Evolutionary conservation across 2,329 filamentous ascomycete genomes (phyloP).

Genomic region (Pyrenochaeta sp.): DNA sequence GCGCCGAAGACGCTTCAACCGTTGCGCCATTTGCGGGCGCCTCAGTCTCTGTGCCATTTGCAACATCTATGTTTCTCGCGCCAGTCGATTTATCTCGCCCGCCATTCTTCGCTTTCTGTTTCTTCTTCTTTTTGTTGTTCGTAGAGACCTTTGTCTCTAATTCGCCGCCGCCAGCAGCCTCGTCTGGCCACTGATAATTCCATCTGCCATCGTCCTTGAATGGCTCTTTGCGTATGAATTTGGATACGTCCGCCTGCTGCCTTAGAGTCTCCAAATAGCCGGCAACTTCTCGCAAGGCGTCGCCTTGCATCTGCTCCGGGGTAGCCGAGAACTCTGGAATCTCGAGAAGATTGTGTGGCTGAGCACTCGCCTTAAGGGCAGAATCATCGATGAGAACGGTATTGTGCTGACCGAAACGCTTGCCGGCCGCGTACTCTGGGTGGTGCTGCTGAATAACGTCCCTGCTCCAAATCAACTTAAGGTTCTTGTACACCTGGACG

Average conservation of each 20-base stretch:
- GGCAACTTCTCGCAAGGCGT: slow-evolving; percentile 61
- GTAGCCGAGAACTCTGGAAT: slow-evolving; percentile 77
- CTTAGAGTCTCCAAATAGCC: slow-evolving; percentile 62
- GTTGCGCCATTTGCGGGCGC: neutral
- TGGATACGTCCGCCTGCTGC: slow-evolving; percentile 67
- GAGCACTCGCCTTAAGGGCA: slow-evolving; percentile 77
- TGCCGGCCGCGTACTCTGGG: slow-evolving; percentile 45
- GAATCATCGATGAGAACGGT: slow-evolving; percentile 92
- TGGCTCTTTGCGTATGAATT: slow-evolving; percentile 60
- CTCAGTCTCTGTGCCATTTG: slow-evolving; percentile 4
- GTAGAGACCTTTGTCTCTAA: slow-evolving; percentile 16
- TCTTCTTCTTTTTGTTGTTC: slow-evolving; percentile 19
- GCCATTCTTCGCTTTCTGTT: slow-evolving; percentile 5
- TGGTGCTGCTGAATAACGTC: slow-evolving; percentile 54
- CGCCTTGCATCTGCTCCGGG: slow-evolving; percentile 51
- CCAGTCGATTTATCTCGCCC: no score
- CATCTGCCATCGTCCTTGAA: slow-evolving; percentile 39
- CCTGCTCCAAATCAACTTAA: slow-evolving; percentile 74
- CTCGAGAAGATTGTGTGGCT: slow-evolving; percentile 83
- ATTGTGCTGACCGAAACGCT: slow-evolving; percentile 79
- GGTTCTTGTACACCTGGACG: slow-evolving; percentile 89
- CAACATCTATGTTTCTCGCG: neutral
- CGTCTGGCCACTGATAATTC: slow-evolving; percentile 37
- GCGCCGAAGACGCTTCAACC: neutral
- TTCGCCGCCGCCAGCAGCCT: slow-evolving; percentile 16